A percentile compares a stretch with the other conserved stretches of the same genome.
Conservation (phyloP, 164 flowering plant genomes). For the Aristolochia contorta region DNA sequence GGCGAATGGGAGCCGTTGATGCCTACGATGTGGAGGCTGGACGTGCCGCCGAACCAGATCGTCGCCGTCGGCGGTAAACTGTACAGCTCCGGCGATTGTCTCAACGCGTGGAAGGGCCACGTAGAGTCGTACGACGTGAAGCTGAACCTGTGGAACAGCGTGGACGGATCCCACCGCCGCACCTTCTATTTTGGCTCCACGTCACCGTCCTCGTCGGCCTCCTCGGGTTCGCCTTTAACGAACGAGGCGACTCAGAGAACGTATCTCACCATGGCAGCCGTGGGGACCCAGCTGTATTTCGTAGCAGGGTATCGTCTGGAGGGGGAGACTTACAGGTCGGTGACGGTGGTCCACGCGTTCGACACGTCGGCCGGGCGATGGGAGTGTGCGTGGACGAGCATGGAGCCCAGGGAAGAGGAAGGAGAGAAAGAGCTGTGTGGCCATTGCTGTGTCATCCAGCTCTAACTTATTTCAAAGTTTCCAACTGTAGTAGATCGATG, state of each 20-base stretch:
- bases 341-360: constrained; percentile 38
- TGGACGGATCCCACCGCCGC: constrained; percentile 31
- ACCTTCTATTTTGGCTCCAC: background rate
- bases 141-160: constrained; percentile 44
- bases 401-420: constrained; percentile 38
- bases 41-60: constrained; percentile 61
- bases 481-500: too few relatives aligned
- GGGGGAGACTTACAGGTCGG: constrained; percentile 16
- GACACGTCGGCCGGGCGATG: constrained; percentile 26
- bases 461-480: constrained; percentile 2
- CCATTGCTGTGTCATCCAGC: constrained; percentile 46
- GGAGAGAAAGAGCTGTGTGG: constrained; percentile 43
- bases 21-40: constrained; percentile 50
- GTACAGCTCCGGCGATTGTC: constrained; percentile 59
- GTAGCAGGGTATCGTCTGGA: constrained; percentile 35
- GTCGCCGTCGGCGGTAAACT: constrained; percentile 31
- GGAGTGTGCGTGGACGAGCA: constrained; percentile 38
- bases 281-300: constrained; percentile 40
- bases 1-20: constrained; percentile 38
- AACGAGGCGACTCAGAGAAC: constrained; percentile 7
- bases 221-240: background rate
- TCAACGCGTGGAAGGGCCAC: constrained; percentile 58
- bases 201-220: background rate
- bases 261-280: constrained; percentile 54
- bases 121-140: constrained; percentile 45